Percentiles rank a stretch among this genome's conserved stretches.
phyloP scores from a whole-genome alignment of 2,329 filamentous ascomycete genomes.

The Fonsecaea monophora region DNA sequence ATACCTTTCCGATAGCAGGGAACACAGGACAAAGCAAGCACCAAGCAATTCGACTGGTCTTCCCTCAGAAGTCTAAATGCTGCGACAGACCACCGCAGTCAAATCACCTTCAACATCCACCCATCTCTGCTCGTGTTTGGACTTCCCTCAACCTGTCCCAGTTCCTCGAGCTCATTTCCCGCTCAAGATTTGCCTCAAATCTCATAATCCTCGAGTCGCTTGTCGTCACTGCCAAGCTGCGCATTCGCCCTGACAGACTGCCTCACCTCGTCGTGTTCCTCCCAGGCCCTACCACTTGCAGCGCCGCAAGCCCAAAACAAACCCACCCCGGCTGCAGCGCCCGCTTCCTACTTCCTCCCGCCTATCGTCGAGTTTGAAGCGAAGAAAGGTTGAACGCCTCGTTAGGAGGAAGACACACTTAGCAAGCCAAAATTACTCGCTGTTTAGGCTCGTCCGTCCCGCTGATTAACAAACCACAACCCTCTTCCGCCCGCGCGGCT shows the following conservation, averaged over 20 bases:
- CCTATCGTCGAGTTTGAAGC: constrained; percentile 1
- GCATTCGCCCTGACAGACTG: constrained; percentile 3
- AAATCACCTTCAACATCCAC: constrained; percentile 1
- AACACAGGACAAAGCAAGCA: neutral
- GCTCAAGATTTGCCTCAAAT: constrained; percentile 18
- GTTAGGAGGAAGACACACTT: constrained; percentile 4
- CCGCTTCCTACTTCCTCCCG: constrained; percentile 16
- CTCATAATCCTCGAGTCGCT: constrained; percentile 24
- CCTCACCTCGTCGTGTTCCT: neutral
- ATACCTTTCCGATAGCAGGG: neutral
- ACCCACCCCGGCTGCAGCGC: constrained; percentile 8
- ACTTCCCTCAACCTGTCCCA: neutral
- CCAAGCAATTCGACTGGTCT: neutral
- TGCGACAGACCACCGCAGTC: neutral
- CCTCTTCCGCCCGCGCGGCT: constrained; percentile 10
- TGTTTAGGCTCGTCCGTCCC: constrained; percentile 23
- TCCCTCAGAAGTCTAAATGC: constrained; percentile 1
- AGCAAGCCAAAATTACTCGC: constrained; percentile 4
- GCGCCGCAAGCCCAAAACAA: neutral
- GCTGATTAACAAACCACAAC: constrained; percentile 26
- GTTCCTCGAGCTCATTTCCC: constrained; percentile 8
- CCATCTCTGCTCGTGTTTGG: constrained; percentile 1
- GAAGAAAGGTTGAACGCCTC: constrained; percentile 1
- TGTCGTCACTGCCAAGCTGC: constrained; percentile 22
- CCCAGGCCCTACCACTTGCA: neutral